A percentile compares a stretch with the other conserved stretches of the same genome.
Conservation (phyloP, 208 protist species). For the Sergeia podlipaevii region DNA sequence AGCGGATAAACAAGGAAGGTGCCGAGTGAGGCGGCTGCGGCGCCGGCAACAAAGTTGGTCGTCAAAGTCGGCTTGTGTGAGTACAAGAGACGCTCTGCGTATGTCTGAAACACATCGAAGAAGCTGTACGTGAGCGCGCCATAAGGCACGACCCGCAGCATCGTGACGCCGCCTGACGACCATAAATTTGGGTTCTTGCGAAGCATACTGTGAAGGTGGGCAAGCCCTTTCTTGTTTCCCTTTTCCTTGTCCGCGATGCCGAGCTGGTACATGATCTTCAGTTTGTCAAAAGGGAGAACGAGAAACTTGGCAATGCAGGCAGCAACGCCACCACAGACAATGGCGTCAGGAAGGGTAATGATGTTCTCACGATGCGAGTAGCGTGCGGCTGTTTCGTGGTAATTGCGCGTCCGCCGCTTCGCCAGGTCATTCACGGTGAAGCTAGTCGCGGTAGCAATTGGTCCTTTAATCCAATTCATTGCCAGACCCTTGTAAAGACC, state of each 20-base stretch:
- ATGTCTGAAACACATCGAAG: slow-evolving; percentile 89
- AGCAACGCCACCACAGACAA: slow-evolving; percentile 88
- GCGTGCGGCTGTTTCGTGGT: slow-evolving; percentile 56
- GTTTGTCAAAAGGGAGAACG: slow-evolving; percentile 88
- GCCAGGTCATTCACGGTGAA: slow-evolving; percentile 93
- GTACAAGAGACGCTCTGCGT: slow-evolving; percentile 63
- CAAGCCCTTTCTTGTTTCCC: slow-evolving; percentile 21
- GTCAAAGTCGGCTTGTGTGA: slow-evolving; percentile 62
- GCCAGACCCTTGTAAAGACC: slow-evolving; percentile 89
- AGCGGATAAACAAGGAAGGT: slow-evolving; percentile 90
- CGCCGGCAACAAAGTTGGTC: slow-evolving; percentile 82
- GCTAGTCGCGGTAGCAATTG: slow-evolving; percentile 82
- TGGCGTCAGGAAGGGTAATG: slow-evolving; percentile 68
- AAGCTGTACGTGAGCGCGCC: slow-evolving; percentile 90
- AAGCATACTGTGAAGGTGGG: slow-evolving; percentile 45
- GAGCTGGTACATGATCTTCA: slow-evolving; percentile 95
- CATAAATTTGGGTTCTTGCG: slow-evolving; percentile 76
- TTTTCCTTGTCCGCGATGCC: slow-evolving; percentile 34
- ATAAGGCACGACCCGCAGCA: slow-evolving; percentile 92
- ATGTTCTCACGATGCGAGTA: slow-evolving; percentile 31
- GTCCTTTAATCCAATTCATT: slow-evolving; percentile 95
- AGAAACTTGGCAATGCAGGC: slow-evolving; percentile 88
- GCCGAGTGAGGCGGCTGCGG: slow-evolving; percentile 73
- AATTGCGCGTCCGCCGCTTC: slow-evolving; percentile 68
- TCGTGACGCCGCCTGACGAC: slow-evolving; percentile 86